phyloP scores from a whole-genome alignment of 2,329 filamentous ascomycete species.

The Escovopsis sp. region DNA sequence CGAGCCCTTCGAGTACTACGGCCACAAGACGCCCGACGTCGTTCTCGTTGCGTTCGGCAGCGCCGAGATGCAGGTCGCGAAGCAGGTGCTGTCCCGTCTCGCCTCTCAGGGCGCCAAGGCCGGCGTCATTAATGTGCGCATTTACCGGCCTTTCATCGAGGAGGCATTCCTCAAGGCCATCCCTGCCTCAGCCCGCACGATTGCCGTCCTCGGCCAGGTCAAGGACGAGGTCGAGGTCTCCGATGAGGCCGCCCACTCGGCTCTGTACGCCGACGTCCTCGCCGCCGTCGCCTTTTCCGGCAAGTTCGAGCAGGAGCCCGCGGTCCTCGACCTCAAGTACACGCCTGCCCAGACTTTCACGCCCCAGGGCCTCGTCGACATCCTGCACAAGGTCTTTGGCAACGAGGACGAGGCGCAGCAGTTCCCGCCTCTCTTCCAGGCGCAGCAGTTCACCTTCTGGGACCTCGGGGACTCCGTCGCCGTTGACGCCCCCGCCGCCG shows the following conservation, averaged over 20 bases:
- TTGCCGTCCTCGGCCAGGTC: conserved; percentile 86
- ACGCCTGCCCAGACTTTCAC: conserved; percentile 47
- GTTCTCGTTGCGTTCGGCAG: conserved; percentile 90
- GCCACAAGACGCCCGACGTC: conserved; percentile 61
- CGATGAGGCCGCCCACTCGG: conserved; percentile 66
- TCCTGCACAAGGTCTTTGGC: conserved; percentile 32
- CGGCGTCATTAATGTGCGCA: conserved; percentile 77
- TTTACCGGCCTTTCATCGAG: conserved; percentile 92
- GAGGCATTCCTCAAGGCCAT: conserved; percentile 78
- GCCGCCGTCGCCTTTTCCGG: conserved; percentile 68
- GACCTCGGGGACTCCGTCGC: conserved; percentile 63
- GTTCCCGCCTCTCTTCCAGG: conserved; percentile 33
- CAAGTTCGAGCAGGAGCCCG: conserved; percentile 44
- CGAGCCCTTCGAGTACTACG: conserved; percentile 83
- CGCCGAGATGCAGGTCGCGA: conserved; percentile 71
- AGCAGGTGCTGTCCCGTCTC: conserved; percentile 62
- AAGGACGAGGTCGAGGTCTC: conserved; percentile 53
- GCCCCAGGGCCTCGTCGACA: conserved; percentile 35
- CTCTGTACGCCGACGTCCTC: conserved; percentile 80
- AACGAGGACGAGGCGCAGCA: conserved; percentile 37
- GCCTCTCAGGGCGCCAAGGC: conserved; percentile 60
- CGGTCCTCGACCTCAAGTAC: conserved; percentile 80
- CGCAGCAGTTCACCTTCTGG: conserved; percentile 88
- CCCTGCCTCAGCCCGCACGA: conserved; percentile 55
- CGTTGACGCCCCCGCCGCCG: conserved; percentile 44